phyloP scores from a whole-genome alignment of 176 grass and related monocot species.

The Musa itinerans region DNA sequence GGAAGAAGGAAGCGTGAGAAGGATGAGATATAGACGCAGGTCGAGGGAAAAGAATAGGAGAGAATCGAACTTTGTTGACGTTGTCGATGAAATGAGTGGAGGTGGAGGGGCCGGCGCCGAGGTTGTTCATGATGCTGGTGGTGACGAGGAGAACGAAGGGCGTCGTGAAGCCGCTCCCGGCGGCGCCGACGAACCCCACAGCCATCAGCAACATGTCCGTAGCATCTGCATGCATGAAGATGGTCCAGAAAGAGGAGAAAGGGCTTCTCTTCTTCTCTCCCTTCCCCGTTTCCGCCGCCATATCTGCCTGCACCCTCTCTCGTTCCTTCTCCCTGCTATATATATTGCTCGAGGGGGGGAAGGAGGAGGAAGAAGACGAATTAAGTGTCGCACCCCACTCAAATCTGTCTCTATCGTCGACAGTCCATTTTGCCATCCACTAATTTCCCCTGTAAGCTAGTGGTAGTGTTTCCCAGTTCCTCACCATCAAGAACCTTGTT shows the following conservation, averaged over 20 bases:
- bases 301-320: no score
- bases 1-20: background rate
- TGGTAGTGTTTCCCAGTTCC: no score
- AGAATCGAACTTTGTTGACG: constrained; percentile 37
- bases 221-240: constrained; percentile 74
- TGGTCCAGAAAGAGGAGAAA: constrained; percentile 15
- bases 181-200: constrained; percentile 52
- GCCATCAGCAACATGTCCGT: constrained; percentile 58
- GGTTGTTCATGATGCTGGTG: constrained; percentile 63
- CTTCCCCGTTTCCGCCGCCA: no score
- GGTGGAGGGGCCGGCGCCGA: constrained; percentile 35
- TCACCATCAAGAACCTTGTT: no score
- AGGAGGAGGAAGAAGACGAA: no score
- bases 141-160: constrained; percentile 62
- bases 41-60: background rate
- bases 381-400: no score
- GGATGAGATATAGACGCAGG: background rate
- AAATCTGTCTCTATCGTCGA: no score
- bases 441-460: no score
- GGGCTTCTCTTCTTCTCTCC: no score
- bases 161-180: constrained; percentile 50
- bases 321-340: no score
- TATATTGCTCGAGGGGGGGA: no score
- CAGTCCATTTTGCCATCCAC: no score
- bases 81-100: constrained; percentile 41